These are phyloP conservation scores for Thielaviopsis musarum DNA, from an alignment of 2,329 filamentous ascomycete species.

Conservation along the genomic window DNA sequence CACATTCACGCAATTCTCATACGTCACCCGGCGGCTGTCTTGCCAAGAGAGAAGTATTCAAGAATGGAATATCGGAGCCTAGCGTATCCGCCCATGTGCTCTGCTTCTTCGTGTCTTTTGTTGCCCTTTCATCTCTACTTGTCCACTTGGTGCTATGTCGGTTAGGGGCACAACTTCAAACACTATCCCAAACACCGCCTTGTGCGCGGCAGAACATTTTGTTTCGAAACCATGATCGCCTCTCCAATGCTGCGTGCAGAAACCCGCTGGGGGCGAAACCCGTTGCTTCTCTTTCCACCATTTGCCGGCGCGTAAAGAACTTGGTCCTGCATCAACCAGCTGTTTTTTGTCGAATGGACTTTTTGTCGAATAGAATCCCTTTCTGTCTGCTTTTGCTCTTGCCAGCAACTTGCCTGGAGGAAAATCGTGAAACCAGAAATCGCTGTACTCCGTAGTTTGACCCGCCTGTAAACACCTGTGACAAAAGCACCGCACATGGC, in stretches of 20 bases:
- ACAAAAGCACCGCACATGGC: neutral
- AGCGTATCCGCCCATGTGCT: neutral
- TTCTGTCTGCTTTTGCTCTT: too few species aligned
- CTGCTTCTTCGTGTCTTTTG: neutral
- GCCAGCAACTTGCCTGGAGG: too few species aligned
- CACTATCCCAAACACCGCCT: neutral
- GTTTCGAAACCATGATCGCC: constrained; percentile 10
- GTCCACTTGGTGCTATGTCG: neutral
- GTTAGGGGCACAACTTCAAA: constrained; percentile 1
- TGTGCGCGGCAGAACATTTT: neutral
- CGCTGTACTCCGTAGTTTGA: neutral
- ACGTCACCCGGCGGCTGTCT: neutral
- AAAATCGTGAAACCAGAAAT: neutral
- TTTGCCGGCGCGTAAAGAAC: neutral
- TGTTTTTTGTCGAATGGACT: too few species aligned
- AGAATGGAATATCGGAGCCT: neutral
- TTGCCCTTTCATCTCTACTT: neutral
- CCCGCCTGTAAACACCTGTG: neutral
- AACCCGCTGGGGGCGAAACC: neutral
- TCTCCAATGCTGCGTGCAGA: neutral
- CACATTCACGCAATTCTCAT: neutral
- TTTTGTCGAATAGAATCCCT: too few species aligned
- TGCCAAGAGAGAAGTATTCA: neutral
- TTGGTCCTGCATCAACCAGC: neutral
- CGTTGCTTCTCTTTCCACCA: neutral